Evolutionary conservation across 352 stramenopile species (phyloP).

Genomic region (Phytophthora boehmeriae): DNA sequence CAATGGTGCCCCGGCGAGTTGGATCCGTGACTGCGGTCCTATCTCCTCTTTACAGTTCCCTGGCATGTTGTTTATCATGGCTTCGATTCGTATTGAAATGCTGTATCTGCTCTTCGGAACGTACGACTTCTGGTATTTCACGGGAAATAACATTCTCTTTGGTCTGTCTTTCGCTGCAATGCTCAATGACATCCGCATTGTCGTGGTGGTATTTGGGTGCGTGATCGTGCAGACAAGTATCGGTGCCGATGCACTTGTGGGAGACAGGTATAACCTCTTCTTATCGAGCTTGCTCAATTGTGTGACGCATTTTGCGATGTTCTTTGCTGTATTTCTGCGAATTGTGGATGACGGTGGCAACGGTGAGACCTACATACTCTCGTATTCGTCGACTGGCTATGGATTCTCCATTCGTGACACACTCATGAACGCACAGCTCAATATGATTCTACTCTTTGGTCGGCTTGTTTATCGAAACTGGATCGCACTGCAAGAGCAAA

Average conservation of each 20-base stretch:
- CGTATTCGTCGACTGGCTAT: conserved; percentile 14
- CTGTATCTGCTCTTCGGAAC: conserved; percentile 27
- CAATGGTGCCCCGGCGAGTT: conserved; percentile 4
- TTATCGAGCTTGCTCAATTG: conserved; percentile 26
- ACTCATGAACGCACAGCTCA: conserved; percentile 34
- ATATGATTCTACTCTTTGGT: conserved; percentile 36
- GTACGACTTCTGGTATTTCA: conserved; percentile 45
- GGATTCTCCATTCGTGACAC: conserved; percentile 31
- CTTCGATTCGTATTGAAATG: conserved; percentile 33
- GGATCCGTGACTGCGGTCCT: conserved; percentile 22
- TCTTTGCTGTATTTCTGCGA: conserved; percentile 25
- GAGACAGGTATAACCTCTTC: conserved; percentile 23
- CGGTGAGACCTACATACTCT: conserved; percentile 8
- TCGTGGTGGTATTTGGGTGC: conserved; percentile 21
- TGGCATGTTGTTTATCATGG: conserved; percentile 28
- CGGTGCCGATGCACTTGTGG: conserved; percentile 29
- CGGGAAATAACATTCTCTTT: conserved; percentile 36
- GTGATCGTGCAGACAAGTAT: conserved; percentile 37
- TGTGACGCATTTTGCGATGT: conserved; percentile 15
- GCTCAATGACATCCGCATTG: conserved; percentile 25
- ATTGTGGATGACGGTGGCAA: conserved; percentile 24
- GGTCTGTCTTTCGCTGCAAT: conserved; percentile 21
- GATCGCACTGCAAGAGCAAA: conserved; percentile 15
- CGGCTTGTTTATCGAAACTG: conserved; percentile 37
- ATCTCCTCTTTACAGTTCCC: conserved; percentile 26